phyloP scores from a whole-genome alignment of 2,329 filamentous ascomycete genomes.

The Penicillium sclerotiorum region DNA sequence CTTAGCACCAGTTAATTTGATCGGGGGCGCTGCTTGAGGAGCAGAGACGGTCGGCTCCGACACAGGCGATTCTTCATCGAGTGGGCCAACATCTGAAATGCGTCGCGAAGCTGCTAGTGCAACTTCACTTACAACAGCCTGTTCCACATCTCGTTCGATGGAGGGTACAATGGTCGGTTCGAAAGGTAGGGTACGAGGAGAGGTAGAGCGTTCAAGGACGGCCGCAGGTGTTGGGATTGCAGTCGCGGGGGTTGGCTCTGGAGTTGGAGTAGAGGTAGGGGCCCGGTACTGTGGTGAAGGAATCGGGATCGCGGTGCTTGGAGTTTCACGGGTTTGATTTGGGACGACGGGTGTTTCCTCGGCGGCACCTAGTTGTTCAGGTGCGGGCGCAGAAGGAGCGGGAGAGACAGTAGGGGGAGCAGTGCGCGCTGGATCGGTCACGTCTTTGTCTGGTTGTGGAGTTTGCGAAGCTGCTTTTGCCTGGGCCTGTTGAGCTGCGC shows the following conservation, averaged over 20 bases:
- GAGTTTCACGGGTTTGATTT: constrained; percentile 6
- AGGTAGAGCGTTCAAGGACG: constrained; percentile 21
- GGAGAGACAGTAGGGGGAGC: not conserved
- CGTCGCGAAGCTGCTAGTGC: constrained; percentile 3
- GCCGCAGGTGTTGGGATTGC: constrained; percentile 17
- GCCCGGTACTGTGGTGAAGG: constrained; percentile 31
- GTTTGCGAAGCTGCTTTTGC: constrained; percentile 14
- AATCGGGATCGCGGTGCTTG: constrained; percentile 26
- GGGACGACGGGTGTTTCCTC: constrained; percentile 9
- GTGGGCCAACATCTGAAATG: constrained; percentile 5
- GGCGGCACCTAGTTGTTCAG: not conserved
- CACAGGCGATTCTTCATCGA: constrained; percentile 9
- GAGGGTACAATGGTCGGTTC: constrained; percentile 18
- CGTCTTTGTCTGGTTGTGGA: not conserved
- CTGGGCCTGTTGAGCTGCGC: constrained; percentile 39
- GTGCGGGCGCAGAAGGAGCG: not conserved
- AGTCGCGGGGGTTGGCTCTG: not conserved
- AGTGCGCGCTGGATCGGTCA: not conserved
- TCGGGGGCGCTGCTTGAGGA: constrained; percentile 7
- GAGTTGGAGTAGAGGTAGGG: constrained; percentile 16
- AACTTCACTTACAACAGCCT: constrained; percentile 4
- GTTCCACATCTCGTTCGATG: constrained; percentile 17
- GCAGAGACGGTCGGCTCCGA: not conserved
- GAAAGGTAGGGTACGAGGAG: constrained; percentile 13
- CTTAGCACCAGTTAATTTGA: constrained; percentile 30